Conservation (phyloP, 1,284 basidiomycete species). For the Inonotus obliquus region DNA sequence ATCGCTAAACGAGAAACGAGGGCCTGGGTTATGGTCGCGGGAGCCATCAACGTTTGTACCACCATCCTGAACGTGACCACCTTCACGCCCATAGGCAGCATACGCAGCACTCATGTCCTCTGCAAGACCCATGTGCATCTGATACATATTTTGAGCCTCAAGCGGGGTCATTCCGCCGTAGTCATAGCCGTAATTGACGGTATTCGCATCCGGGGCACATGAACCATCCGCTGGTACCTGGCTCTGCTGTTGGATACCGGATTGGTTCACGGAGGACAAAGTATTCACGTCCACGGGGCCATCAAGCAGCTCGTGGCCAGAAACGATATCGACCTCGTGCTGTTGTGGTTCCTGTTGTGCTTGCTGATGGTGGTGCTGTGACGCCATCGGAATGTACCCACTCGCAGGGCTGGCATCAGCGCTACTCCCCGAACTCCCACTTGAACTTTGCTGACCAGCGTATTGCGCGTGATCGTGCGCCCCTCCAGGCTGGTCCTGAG, state of each 20-base stretch:
- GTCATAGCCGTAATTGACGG: conserved; percentile 3
- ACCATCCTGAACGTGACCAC: not conserved
- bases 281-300: conserved; percentile 2
- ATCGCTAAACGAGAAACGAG: conserved; percentile 16
- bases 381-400: not conserved
- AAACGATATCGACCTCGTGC: not conserved
- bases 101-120: conserved; percentile 4
- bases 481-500: not conserved
- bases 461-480: conserved; percentile 2
- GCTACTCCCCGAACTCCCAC: conserved; percentile 2
- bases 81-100: not conserved
- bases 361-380: not conserved
- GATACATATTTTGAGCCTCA: not conserved
- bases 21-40: not conserved
- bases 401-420: conserved; percentile 1
- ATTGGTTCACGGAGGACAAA: not conserved
- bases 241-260: not conserved
- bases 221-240: not conserved
- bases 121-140: not conserved
- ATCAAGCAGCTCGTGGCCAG: conserved; percentile 3
- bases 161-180: not conserved
- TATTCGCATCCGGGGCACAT: not conserved
- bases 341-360: not conserved
- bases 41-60: not conserved
- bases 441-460: not conserved